A percentile compares a stretch with the other conserved stretches of the same genome.
phyloP scores from a whole-genome alignment of 768 basidiomycete species.

The Tricholoma flavovirens region DNA sequence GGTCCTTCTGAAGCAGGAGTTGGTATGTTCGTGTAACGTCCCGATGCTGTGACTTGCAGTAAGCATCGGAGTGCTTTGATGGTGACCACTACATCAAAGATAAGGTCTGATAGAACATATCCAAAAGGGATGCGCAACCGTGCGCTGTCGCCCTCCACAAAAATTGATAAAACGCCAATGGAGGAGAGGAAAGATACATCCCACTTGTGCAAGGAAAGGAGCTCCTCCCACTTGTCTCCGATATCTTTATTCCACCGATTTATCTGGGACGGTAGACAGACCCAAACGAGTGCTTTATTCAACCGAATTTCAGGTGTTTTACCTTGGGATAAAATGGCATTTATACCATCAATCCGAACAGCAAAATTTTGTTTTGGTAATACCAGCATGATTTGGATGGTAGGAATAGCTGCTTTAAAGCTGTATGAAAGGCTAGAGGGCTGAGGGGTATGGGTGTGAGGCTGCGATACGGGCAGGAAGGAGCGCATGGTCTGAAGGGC shows the following conservation, averaged over 20 bases:
- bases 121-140: conserved; percentile 77
- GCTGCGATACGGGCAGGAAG: conserved; percentile 23
- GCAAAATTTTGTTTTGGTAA: conserved; percentile 46
- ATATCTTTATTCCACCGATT: conserved; percentile 29
- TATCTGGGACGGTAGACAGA: conserved; percentile 40
- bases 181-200: conserved; percentile 30
- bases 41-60: conserved; percentile 43
- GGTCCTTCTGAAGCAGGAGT: conserved; percentile 66
- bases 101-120: conserved; percentile 69
- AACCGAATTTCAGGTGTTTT: conserved; percentile 29
- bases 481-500: conserved; percentile 47
- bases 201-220: conserved; percentile 55
- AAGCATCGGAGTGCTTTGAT: conserved; percentile 75
- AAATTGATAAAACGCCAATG: conserved; percentile 33
- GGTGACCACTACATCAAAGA: conserved; percentile 63
- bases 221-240: conserved; percentile 66
- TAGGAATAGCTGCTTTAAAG: conserved; percentile 31
- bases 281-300: conserved; percentile 48
- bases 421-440: conserved; percentile 17
- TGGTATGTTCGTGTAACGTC: conserved; percentile 49
- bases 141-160: conserved; percentile 54
- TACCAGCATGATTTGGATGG: conserved; percentile 41
- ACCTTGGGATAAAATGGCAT: conserved; percentile 17
- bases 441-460: conserved; percentile 8
- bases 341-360: conserved; percentile 37